phyloP scores from a whole-genome alignment of 805 yeast genomes.

The Saccharomycopsis microspora region DNA sequence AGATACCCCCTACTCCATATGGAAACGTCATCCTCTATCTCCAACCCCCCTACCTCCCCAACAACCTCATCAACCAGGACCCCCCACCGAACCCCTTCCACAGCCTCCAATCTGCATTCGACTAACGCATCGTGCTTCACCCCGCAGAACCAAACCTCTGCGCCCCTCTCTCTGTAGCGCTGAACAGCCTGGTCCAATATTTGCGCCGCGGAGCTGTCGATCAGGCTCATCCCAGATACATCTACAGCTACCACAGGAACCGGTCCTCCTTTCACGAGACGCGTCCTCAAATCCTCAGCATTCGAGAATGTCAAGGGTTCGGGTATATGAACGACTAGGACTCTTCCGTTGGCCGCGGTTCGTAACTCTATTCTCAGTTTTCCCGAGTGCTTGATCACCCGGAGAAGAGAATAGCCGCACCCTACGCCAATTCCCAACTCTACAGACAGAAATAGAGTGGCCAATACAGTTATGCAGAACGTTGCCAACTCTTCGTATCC shows the following conservation, averaged over 20 bases:
- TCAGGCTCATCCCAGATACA: constrained; percentile 66
- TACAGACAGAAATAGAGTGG: constrained; percentile 64
- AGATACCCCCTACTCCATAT: constrained; percentile 5
- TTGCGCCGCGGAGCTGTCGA: constrained; percentile 76
- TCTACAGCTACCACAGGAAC: constrained; percentile 57
- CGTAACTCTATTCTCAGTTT: constrained; percentile 72
- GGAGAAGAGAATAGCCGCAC: constrained; percentile 61
- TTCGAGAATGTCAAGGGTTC: constrained; percentile 88
- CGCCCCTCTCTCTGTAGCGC: constrained; percentile 27
- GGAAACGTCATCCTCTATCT: constrained; percentile 2
- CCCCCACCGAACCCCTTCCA: constrained; percentile 20
- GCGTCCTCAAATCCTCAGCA: constrained; percentile 58
- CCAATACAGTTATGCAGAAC: constrained; percentile 48
- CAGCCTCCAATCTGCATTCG: neutral
- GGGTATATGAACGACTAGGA: constrained; percentile 63
- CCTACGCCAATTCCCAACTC: constrained; percentile 91
- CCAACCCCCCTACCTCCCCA: neutral
- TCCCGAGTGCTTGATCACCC: constrained; percentile 74
- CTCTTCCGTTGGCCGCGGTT: constrained; percentile 32
- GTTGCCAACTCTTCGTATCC: constrained; percentile 74
- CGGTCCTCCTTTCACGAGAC: constrained; percentile 53
- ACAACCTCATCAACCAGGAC: constrained; percentile 20
- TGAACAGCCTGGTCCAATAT: constrained; percentile 50
- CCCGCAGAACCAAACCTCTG: constrained; percentile 1
- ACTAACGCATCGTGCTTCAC: neutral